Conservation (phyloP, 2,329 filamentous ascomycete genomes). For the Ophiostoma himal-ulmi region DNA sequence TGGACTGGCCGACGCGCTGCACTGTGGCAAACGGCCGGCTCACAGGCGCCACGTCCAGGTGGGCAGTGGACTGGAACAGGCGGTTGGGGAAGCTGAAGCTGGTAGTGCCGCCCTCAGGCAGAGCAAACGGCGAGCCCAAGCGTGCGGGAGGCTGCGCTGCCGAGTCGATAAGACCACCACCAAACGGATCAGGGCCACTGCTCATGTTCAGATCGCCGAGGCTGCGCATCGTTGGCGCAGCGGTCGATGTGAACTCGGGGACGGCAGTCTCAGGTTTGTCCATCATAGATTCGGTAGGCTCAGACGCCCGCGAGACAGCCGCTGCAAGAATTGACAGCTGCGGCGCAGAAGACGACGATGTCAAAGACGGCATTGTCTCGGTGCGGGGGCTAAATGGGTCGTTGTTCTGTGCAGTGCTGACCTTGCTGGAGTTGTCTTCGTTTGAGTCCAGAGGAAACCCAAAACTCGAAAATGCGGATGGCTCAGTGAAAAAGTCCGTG, state of each 20-base stretch:
- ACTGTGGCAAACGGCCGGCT: conserved; percentile 52
- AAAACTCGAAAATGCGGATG: conserved; percentile 29
- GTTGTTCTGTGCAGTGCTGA: conserved; percentile 33
- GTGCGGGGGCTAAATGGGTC: conserved; percentile 36
- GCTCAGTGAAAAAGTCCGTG: conserved; percentile 50
- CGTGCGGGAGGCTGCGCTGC: conserved; percentile 34
- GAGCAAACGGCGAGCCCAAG: conserved; percentile 54
- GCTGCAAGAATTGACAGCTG: conserved; percentile 24
- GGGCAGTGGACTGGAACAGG: conserved; percentile 41
- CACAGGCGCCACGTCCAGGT: conserved; percentile 41
- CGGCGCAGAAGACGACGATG: conserved; percentile 30
- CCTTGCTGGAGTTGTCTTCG: conserved; percentile 16
- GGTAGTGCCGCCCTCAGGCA: conserved; percentile 28
- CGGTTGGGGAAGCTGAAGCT: conserved; percentile 59
- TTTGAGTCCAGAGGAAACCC: conserved; percentile 26
- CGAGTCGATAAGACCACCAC: conserved; percentile 25
- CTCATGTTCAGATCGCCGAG: conserved; percentile 3
- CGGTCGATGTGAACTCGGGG: conserved; percentile 17
- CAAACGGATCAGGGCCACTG: neutral
- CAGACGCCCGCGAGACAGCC: neutral
- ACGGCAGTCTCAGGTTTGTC: neutral
- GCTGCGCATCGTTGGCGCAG: conserved; percentile 28
- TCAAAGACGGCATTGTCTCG: conserved; percentile 22
- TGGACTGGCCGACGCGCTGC: conserved; percentile 35
- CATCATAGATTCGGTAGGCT: neutral